Base-by-base conservation (phyloP, 1,139 yeast genomes). In the Kodamaea suecica region DNA sequence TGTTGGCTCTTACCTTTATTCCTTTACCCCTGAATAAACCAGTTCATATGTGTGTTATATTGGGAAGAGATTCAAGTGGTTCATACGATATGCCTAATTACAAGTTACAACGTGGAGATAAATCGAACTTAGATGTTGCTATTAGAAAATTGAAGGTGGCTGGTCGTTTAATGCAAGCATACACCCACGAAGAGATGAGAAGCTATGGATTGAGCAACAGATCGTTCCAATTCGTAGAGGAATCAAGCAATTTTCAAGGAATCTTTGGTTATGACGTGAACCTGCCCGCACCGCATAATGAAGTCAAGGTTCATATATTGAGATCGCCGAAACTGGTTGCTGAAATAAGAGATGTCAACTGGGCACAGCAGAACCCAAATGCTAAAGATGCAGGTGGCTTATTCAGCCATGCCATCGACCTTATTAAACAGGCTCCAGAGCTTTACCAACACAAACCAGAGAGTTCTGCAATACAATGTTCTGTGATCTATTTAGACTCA, bases 161-260 rank as follows among this genome's bases (percentile, higher is more conserved):
- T 5, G 95, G 86, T 3, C 70, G 96, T 49, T 57, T 92, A 57
- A 87, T 88, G 95, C 90, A 87, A 50, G 95, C 97, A 1, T 90
- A 78, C 55, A 90, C 97, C 1, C 82, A 81, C 47, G 97, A 92
- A 47, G 97, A 90, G 53, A 87, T 92, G 95, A 61, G 80, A 39
- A 64, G 80, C 27, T 73, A 75, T 36, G 94, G 95, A 0, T 76
- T 86, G 49, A 95, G 96, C 17, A 78, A 83, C 45, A 64, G 97
- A 40, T 72, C 84, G 4, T 88, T 88, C 59, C 78, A 80, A 41
- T 83, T 88, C 46, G 82, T 72, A 5, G 96, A 92, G 49, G 95
- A 85, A 49, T 30, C 53, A 1, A 49, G 45, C 4, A 35, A 44
- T 8, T 44, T 53, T 28, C 71, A 66, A 41, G 49, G 56, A 0